These are phyloP conservation scores for Schrenkiella parvula DNA, from an alignment of 345 rosid species.

Conservation along the genomic window DNA sequence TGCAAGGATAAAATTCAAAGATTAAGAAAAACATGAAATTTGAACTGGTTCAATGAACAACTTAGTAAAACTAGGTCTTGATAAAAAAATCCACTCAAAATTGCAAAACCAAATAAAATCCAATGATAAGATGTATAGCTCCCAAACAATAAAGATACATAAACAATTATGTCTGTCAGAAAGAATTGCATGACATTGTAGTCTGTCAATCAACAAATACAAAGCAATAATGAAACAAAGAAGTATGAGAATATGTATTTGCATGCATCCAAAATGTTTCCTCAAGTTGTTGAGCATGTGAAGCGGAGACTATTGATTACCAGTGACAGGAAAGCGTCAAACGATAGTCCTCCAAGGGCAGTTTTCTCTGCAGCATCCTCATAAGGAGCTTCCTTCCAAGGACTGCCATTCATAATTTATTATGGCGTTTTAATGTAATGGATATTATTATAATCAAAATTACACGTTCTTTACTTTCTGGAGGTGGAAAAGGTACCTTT, in stretches of 20 bases:
- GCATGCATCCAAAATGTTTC: neutral
- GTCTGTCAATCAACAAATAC: neutral
- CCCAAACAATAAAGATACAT: neutral
- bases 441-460: neutral
- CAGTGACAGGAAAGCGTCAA: constrained; percentile 83
- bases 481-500: constrained; percentile 46
- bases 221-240: constrained; percentile 7
- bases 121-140: neutral
- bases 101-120: neutral
- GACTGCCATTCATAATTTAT: constrained; percentile 25
- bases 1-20: constrained; percentile 33
- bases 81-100: neutral
- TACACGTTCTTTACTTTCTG: neutral
- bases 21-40: neutral
- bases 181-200: neutral
- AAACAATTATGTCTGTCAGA: neutral
- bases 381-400: constrained; percentile 38
- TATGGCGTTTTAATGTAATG: constrained; percentile 6
- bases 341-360: constrained; percentile 77
- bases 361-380: constrained; percentile 82
- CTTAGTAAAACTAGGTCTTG: neutral
- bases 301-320: constrained; percentile 37
- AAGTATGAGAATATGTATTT: neutral
- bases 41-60: neutral
- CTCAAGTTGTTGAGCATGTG: constrained; percentile 1